phyloP scores from a whole-genome alignment of 1,284 basidiomycete genomes.

The Boletus mariae region DNA sequence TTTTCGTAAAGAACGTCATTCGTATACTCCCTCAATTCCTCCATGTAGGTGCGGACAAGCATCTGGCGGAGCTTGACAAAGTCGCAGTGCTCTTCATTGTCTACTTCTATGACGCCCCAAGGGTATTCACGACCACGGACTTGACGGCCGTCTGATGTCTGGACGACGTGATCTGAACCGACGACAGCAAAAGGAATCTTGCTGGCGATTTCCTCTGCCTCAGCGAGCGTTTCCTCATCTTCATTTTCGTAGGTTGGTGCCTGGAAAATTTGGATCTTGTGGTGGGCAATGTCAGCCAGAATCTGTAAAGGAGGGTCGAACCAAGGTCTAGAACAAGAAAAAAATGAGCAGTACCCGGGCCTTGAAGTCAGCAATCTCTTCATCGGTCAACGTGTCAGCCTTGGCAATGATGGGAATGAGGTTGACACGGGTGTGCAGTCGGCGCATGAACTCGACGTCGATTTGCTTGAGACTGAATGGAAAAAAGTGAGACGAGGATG shows the following conservation, averaged over 20 bases:
- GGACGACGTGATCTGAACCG: conserved; percentile 82
- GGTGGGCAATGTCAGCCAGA: conserved; percentile 85
- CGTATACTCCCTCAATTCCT: conserved; percentile 93
- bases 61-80: conserved; percentile 98
- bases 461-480: conserved; percentile 81
- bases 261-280: conserved; percentile 95
- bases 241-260: conserved; percentile 95
- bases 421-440: conserved; percentile 94
- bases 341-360: conserved; percentile 57
- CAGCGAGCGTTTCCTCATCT: conserved; percentile 93
- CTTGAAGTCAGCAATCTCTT: conserved; percentile 91
- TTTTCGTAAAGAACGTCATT: conserved; percentile 93
- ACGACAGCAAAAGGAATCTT: conserved; percentile 98
- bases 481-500: conserved; percentile 7
- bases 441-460: conserved; percentile 96
- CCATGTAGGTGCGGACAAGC: conserved; percentile 98
- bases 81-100: conserved; percentile 97
- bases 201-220: conserved; percentile 93
- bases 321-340: not conserved
- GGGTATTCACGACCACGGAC: conserved; percentile 93
- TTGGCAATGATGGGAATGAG: conserved; percentile 96
- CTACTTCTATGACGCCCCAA: conserved; percentile 97
- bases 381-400: conserved; percentile 93
- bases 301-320: conserved; percentile 51
- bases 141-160: conserved; percentile 80